Percentiles rank a stretch among this genome's conserved stretches.
Evolutionary conservation across 148 eudicot species (phyloP).

Genomic region (Cornus suecica): DNA sequence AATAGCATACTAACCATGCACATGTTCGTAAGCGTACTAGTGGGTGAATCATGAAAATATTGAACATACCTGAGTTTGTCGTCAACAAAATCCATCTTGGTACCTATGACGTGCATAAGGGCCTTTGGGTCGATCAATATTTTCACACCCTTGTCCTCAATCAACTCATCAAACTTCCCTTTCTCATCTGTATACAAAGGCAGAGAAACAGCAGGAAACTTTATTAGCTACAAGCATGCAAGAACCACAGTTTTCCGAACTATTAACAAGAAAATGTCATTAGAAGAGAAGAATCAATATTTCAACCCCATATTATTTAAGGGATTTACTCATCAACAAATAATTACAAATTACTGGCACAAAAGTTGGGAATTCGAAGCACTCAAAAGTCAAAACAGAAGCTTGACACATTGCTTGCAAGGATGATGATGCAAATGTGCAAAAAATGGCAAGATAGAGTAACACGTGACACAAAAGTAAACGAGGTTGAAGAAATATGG

Average conservation of each 20-base stretch:
- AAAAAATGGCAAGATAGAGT: neutral
- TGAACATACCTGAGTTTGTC: slow-evolving; percentile 75
- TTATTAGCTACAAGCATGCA: neutral
- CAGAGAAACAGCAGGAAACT: neutral
- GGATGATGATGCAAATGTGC: neutral
- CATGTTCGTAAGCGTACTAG: neutral
- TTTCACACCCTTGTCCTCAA: slow-evolving; percentile 96
- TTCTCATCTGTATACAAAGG: slow-evolving; percentile 62
- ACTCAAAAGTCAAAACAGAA: neutral
- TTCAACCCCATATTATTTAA: neutral
- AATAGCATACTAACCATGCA: neutral
- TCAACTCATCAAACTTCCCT: slow-evolving; percentile 91
- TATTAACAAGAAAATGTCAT: too few relatives aligned
- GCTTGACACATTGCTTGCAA: neutral
- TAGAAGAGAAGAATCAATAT: neutral
- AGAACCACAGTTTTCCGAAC: neutral
- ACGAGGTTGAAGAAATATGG: neutral
- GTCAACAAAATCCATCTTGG: slow-evolving; percentile 94
- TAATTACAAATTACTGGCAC: neutral
- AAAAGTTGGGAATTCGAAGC: neutral
- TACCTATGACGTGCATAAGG: slow-evolving; percentile 95
- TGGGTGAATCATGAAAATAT: neutral
- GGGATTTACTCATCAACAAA: neutral
- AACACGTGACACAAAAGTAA: neutral
- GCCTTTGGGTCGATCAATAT: slow-evolving; percentile 95